Percentiles rank a stretch among this genome's conserved stretches.
Conservation (phyloP, 192 early-diverging fungal genomes). For the Umbelopsis sp. region DNA sequence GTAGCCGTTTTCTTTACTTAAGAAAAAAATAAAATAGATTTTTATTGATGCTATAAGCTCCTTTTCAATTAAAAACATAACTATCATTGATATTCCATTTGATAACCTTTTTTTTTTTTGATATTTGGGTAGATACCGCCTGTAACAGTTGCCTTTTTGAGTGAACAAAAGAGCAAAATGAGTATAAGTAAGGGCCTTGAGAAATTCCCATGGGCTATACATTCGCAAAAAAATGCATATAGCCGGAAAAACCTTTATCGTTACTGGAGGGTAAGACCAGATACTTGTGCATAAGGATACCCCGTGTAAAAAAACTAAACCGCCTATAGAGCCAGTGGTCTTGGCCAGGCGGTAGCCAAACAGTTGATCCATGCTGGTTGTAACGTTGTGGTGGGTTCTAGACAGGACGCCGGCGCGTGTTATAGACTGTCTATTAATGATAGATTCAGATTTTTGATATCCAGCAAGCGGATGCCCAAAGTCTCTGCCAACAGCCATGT, state of each 20-base stretch:
- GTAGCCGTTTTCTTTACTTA: too few species aligned
- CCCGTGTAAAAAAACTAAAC: background rate
- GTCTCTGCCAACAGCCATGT: constrained; percentile 15
- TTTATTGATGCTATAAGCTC: background rate
- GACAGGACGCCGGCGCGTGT: background rate
- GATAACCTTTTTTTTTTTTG: too few species aligned
- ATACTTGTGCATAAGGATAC: background rate
- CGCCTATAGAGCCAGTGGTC: constrained; percentile 29
- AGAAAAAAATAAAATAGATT: background rate
- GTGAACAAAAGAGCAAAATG: background rate
- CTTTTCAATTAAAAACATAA: background rate
- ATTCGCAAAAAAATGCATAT: constrained; percentile 16
- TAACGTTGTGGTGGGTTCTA: constrained; percentile 20
- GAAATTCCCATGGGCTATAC: background rate
- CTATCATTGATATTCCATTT: background rate
- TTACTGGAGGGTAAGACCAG: constrained; percentile 27
- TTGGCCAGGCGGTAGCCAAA: constrained; percentile 21
- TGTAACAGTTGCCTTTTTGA: background rate
- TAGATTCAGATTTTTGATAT: constrained; percentile 32
- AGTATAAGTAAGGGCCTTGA: background rate
- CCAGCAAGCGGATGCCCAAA: background rate
- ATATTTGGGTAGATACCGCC: too few species aligned
- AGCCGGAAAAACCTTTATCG: constrained; percentile 17
- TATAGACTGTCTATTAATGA: background rate
- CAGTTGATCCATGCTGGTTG: constrained; percentile 19